Evolutionary conservation across 208 protist genomes (phyloP).

Genomic region (Trypanosoma rangeli): DNA sequence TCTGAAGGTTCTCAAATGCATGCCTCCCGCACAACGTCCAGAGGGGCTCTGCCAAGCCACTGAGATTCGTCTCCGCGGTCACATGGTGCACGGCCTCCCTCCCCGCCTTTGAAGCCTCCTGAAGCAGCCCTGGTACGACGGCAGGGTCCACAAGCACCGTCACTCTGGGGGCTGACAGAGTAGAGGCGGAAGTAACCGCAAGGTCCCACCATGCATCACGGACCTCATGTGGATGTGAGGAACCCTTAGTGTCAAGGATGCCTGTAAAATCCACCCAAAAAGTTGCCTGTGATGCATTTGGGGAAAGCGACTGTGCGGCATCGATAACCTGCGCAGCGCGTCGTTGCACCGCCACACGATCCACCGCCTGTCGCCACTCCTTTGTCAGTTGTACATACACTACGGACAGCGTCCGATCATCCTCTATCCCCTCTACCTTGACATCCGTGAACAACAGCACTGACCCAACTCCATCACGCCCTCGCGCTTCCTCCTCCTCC

Average conservation of each 20-base stretch:
- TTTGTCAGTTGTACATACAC: conserved; percentile 20
- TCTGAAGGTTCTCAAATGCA: background rate
- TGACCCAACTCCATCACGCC: conserved; percentile 1
- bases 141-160: conserved; percentile 12
- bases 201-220: conserved; percentile 22
- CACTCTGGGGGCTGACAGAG: background rate
- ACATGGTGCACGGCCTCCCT: background rate
- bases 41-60: background rate
- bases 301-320: conserved; percentile 8
- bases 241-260: background rate
- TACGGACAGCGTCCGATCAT: conserved; percentile 12
- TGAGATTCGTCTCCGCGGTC: background rate
- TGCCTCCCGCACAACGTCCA: background rate
- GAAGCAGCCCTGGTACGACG: background rate
- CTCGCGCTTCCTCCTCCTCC: background rate
- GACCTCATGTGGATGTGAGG: background rate
- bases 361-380: background rate
- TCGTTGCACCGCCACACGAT: conserved; percentile 13
- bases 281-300: background rate
- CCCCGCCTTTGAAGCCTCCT: background rate
- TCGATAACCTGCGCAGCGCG: conserved; percentile 17
- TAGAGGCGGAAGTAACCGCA: conserved; percentile 2
- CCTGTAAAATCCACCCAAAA: conserved; percentile 34
- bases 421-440: background rate
- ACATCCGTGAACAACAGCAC: conserved; percentile 26